Percentiles rank a stretch among this genome's conserved stretches.
These are phyloP conservation scores for Aspergillus aculeatinus DNA, from an alignment of 2,329 filamentous ascomycete species.

Conservation along the genomic window DNA sequence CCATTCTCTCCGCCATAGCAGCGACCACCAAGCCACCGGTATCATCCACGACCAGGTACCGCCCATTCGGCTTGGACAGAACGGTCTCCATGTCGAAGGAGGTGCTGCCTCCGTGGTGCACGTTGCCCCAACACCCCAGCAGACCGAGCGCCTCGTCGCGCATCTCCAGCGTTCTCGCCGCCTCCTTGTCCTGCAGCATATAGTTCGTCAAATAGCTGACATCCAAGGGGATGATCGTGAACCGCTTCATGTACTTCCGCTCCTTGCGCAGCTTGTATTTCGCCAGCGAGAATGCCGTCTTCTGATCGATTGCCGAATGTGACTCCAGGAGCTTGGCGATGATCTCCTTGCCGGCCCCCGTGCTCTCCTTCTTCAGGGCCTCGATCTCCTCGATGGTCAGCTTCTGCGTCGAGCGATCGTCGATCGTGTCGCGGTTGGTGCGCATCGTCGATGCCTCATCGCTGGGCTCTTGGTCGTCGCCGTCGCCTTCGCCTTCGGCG, in stretches of 20 bases:
- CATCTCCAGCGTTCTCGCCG: conserved; percentile 78
- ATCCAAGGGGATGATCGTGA: conserved; percentile 81
- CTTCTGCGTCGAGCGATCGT: conserved; percentile 69
- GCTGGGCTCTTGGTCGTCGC: conserved; percentile 34
- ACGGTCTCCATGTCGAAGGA: conserved; percentile 23
- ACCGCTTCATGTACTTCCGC: conserved; percentile 87
- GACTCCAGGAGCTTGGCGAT: conserved; percentile 91
- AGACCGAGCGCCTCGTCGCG: conserved; percentile 80
- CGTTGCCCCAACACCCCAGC: conserved; percentile 84
- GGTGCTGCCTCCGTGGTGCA: conserved; percentile 65
- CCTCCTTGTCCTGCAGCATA: conserved; percentile 76
- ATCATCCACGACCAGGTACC: conserved; percentile 84
- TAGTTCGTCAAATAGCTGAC: conserved; percentile 73
- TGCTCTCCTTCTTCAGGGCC: conserved; percentile 68
- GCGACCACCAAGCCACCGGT: conserved; percentile 80
- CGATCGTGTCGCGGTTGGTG: conserved; percentile 63
- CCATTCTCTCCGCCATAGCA: conserved; percentile 85
- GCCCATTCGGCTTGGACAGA: conserved; percentile 48
- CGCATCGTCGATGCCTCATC: conserved; percentile 52
- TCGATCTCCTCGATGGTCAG: conserved; percentile 72
- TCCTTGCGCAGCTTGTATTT: conserved; percentile 96
- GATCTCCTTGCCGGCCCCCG: conserved; percentile 79
- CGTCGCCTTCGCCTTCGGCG: conserved; percentile 42
- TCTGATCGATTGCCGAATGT: conserved; percentile 86
- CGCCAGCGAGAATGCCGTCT: conserved; percentile 87